These are phyloP conservation scores for Arabidopsis hybrid DNA, from an alignment of 441 rosid genomes.

Conservation along the genomic window DNA sequence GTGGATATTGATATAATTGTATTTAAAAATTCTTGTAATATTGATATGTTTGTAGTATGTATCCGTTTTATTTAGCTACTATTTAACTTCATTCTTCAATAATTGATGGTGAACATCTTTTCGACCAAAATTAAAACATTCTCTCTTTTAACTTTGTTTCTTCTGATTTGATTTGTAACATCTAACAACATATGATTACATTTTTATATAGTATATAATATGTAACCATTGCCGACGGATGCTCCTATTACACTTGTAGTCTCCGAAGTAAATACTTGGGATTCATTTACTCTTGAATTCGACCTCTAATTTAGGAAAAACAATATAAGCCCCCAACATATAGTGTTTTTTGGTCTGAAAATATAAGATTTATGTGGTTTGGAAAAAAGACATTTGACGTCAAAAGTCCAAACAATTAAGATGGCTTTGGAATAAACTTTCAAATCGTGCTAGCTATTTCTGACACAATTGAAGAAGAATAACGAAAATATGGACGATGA, in stretches of 20 bases:
- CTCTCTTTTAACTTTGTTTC: constrained; percentile 14
- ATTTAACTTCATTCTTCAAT: background rate
- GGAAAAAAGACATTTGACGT: background rate
- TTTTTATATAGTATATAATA: no score
- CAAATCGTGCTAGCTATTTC: constrained; percentile 24
- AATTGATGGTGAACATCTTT: constrained; percentile 27
- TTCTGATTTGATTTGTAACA: constrained; percentile 32
- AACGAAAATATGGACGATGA: constrained; percentile 24
- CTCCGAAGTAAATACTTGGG: no score
- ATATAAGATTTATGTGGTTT: background rate
- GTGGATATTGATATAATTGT: constrained; percentile 17
- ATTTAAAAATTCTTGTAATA: background rate
- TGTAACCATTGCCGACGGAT: no score
- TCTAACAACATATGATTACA: background rate
- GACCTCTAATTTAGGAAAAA: background rate
- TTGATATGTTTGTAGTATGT: background rate
- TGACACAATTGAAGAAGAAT: constrained; percentile 16
- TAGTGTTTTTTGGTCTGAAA: constrained; percentile 2
- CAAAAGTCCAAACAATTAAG: background rate
- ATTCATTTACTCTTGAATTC: no score
- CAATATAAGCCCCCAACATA: constrained; percentile 1
- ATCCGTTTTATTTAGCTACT: background rate
- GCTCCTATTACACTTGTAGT: no score
- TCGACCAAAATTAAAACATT: constrained; percentile 16
- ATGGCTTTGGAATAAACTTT: constrained; percentile 20